Percentiles rank a stretch among this genome's conserved stretches.
Conservation (phyloP, 164 flowering plant genomes). For the Platanus orientalis region DNA sequence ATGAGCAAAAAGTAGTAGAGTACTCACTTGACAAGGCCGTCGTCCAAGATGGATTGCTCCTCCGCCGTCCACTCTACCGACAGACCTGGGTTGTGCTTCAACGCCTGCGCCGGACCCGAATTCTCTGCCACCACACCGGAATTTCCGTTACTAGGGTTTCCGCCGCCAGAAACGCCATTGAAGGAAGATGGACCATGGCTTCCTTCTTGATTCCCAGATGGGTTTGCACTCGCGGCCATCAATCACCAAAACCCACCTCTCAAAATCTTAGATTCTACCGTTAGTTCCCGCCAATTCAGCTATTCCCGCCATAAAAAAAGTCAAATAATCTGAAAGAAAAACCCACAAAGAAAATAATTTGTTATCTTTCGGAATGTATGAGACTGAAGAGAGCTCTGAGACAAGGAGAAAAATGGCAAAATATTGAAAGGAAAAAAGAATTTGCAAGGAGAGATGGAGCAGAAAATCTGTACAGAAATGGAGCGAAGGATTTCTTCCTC, state of each 20-base stretch:
- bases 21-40: slow-evolving; percentile 45
- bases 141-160: slow-evolving; percentile 27
- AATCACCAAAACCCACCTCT: slow-evolving; percentile 5
- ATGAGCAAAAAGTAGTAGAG: not conserved
- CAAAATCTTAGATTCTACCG: slow-evolving; percentile 8
- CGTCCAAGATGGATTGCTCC: slow-evolving; percentile 55
- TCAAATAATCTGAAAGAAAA: not conserved
- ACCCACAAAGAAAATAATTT: too few species aligned
- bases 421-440: not conserved
- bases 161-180: slow-evolving; percentile 20
- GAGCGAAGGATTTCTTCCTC: not conserved
- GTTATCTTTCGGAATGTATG: not conserved
- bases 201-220: slow-evolving; percentile 44
- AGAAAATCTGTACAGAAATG: not conserved
- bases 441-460: not conserved
- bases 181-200: slow-evolving; percentile 21
- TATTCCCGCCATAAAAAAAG: slow-evolving; percentile 6
- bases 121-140: slow-evolving; percentile 18
- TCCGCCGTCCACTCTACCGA: slow-evolving; percentile 50
- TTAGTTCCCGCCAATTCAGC: slow-evolving; percentile 24
- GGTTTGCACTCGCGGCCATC: slow-evolving; percentile 53
- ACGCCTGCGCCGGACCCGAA: slow-evolving; percentile 22
- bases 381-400: slow-evolving; percentile 25
- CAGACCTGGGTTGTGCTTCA: slow-evolving; percentile 60
- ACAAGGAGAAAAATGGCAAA: not conserved